Base-by-base conservation (phyloP, 2,329 filamentous ascomycete species). In the Colletotrichum kahawae region DNA sequence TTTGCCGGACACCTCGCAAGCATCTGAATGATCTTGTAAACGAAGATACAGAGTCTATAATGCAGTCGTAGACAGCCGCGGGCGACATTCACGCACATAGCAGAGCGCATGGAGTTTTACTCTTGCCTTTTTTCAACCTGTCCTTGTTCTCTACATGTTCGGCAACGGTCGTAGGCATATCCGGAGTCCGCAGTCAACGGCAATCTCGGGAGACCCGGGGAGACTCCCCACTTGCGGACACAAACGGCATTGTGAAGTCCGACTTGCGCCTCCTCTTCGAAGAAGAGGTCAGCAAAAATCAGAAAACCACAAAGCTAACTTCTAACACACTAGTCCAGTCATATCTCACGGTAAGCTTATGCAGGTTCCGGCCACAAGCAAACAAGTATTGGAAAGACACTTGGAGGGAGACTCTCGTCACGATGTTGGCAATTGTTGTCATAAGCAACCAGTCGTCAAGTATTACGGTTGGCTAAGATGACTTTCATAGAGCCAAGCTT, bases 311-410 rank as follows among this genome's bases (percentile, higher is more conserved):
- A 48, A 21, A 21, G 38, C 18, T 1, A 0, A n/a, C 38, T n/a
- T n/a, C 8, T n/a, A n/a, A n/a, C n/a, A 1, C 18, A 43, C 38
- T 10, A 43, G 38, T 1, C 5, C 0, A 9, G 18, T 3, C 0
- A 12, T n/a, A n/a, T 43, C 18, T 43, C 3, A 0, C n/a, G 5
- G 1, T 43, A 43, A 9, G 8, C 5, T n/a, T 18, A 43, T 43
- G 38, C 1, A 43, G 9, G 0, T 43, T n/a, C 3, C 38, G n/a
- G 38, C 18, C 5, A 2, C 38, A 1, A 43, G 38, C 18, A n/a
- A 10, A 5, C 4, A 43, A n/a, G 38, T 43, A n/a, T 43, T 6
- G 3, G 2, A 43, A 27, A 27, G 24, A 27, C 24, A 27, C 4
- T 27, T 27, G 24, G 4, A 5, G 1, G 18, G 9, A n/a, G 18